These are phyloP conservation scores for Casuarina glauca DNA, from an alignment of 306 rosid species.

Conservation along the genomic window DNA sequence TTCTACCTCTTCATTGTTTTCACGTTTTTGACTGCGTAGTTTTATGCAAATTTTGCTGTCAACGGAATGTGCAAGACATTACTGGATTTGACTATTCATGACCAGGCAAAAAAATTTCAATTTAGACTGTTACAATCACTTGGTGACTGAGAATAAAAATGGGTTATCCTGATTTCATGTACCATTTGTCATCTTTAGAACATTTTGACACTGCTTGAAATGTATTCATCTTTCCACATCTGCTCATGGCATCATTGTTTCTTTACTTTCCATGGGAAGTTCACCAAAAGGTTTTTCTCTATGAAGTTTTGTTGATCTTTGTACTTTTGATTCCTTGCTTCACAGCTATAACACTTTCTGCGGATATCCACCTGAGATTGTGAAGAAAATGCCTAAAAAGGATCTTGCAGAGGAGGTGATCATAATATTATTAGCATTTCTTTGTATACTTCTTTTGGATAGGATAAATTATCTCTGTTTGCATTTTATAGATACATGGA, in stretches of 20 bases:
- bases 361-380: conserved; percentile 98
- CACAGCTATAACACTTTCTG: conserved; percentile 88
- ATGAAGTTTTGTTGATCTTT: conserved; percentile 24
- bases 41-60: neutral
- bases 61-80: neutral
- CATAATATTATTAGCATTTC: conserved; percentile 4
- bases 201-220: conserved; percentile 6
- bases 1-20: neutral
- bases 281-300: neutral
- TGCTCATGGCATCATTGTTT: neutral
- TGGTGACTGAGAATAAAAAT: neutral
- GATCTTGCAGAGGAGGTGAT: conserved; percentile 99
- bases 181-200: neutral
- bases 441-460: neutral
- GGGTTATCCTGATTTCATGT: neutral
- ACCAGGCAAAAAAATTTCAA: neutral
- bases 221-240: neutral
- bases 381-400: conserved; percentile 97
- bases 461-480: neutral
- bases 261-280: neutral
- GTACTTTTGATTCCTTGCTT: conserved; percentile 27
- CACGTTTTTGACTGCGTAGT: neutral
- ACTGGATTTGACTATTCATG: neutral
- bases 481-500: neutral
- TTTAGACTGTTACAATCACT: neutral